Evolutionary conservation across 176 grass and related monocot species (phyloP).

Genomic region (Dendrocalamus sinicus): DNA sequence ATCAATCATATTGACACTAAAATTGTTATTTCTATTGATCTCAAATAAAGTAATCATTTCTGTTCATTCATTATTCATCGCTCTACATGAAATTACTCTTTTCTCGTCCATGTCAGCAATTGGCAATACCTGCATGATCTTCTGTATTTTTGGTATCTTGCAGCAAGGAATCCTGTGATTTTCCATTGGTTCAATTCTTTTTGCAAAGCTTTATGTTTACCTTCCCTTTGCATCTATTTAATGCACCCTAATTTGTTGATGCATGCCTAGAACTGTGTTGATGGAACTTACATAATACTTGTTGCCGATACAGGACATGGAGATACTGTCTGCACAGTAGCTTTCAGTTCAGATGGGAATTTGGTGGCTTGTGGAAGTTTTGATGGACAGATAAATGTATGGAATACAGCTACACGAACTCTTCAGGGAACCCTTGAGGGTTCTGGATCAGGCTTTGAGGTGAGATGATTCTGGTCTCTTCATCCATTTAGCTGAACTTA

Average conservation of each 20-base stretch:
- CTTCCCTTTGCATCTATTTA: not conserved
- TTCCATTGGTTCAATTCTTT: not conserved
- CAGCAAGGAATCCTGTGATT: not conserved
- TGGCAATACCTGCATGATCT: not conserved
- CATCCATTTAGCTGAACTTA: constrained; percentile 8
- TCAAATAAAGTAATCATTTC: not conserved
- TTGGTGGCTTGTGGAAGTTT: constrained; percentile 81
- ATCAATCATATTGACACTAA: not conserved
- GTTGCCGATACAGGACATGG: constrained; percentile 61
- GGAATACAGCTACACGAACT: constrained; percentile 62
- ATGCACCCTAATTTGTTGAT: constrained; percentile 6
- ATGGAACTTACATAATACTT: constrained; percentile 32
- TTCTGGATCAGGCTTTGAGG: constrained; percentile 84
- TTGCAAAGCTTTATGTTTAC: not conserved
- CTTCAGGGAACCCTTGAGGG: constrained; percentile 75
- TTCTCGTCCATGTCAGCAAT: not conserved
- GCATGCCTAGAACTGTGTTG: not conserved
- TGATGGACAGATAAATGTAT: constrained; percentile 83
- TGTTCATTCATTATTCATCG: not conserved
- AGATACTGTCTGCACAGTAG: constrained; percentile 68
- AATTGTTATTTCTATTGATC: not conserved
- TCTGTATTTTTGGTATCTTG: constrained; percentile 1
- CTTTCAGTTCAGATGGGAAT: constrained; percentile 90
- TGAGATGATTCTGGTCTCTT: constrained; percentile 41
- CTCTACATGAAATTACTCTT: not conserved